A percentile compares a stretch with the other conserved stretches of the same genome.
Conservation (phyloP, 108 stramenopile genomes). For the Cyclotella cryptica region DNA sequence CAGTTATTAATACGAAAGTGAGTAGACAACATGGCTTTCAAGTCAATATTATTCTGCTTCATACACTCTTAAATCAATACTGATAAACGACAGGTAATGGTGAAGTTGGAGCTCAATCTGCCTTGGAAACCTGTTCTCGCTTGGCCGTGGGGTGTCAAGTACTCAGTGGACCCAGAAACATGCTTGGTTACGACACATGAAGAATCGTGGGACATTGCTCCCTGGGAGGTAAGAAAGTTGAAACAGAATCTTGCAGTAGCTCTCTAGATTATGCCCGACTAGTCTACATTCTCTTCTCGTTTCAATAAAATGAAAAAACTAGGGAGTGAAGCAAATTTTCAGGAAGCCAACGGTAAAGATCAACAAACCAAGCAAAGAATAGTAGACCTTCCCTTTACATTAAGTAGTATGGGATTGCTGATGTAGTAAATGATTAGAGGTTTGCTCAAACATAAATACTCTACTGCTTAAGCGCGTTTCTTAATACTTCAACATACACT, state of each 20-base stretch:
- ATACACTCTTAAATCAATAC: not conserved
- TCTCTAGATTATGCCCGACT: not conserved
- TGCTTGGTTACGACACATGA: conserved; percentile 71
- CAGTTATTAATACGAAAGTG: conserved; percentile 45
- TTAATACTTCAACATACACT: not conserved
- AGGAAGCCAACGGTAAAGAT: conserved; percentile 70
- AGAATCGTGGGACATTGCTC: conserved; percentile 86
- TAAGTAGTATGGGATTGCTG: no score
- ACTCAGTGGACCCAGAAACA: conserved; percentile 74
- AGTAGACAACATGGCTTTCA: not conserved
- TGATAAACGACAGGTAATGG: conserved; percentile 65
- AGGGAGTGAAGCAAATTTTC: conserved; percentile 86
- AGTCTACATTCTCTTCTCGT: not conserved
- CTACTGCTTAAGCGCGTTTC: not conserved
- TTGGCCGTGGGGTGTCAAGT: conserved; percentile 88
- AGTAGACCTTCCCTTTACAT: no score
- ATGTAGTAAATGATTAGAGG: not conserved
- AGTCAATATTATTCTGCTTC: not conserved
- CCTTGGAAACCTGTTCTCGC: conserved; percentile 94
- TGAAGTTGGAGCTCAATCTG: conserved; percentile 86
- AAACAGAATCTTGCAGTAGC: not conserved
- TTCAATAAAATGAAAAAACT: not conserved
- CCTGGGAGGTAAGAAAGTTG: conserved; percentile 74
- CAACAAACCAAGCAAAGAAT: not conserved
- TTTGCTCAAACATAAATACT: not conserved